Base-by-base conservation (phyloP, 371 early-diverging fungal genomes). In the Nematocida sp. region DNA sequence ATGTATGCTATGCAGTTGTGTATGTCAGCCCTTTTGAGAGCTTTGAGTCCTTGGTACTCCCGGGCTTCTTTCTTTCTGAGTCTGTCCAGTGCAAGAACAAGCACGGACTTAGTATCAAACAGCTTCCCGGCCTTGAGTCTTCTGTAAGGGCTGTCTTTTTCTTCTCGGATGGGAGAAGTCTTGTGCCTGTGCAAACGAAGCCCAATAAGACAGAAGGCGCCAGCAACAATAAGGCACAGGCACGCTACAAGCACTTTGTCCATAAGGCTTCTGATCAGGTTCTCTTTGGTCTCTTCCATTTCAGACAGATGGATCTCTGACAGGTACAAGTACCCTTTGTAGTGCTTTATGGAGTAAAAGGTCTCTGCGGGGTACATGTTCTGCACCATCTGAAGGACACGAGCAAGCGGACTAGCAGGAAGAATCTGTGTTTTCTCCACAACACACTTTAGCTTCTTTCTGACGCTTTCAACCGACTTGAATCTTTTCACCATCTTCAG, bases 231-330 rank as follows among this genome's bases (percentile, higher is more conserved):
- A n/a, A 38, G 1, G 49, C 21, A 19, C 23, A 43, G 29, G n/a
- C 32, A 13, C 40, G 7, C 37, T 2, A 31, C 21, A 17, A 40
- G 4, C n/a, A n/a, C n/a, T n/a, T n/a, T n/a, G 8, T 45, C 15
- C 2, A 67, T 1, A 19, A 45, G 23, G 15, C 15, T 36, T 8
- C 32, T 13, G 11, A 37, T 17, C 19, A 46, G 4, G 8, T 15
- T 4, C 27, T 21, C 29, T 1, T 43, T 17, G 8, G 5, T 34
- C 19, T 67, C 67, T 3, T 17, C 13, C 31, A 67, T 25, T 43
- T 67, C 67, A 13, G 67, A 67, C 13, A 67, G 11, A 25, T 29
- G n/a, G 23, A 46, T 31, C 49, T 67, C 43, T 25, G 67, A 67
- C 32, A 67, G 55, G 34, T 67, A 67, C 8, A 34, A 25, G 19